phyloP scores from a whole-genome alignment of 331 rosid species.

The Malus hybrid region DNA sequence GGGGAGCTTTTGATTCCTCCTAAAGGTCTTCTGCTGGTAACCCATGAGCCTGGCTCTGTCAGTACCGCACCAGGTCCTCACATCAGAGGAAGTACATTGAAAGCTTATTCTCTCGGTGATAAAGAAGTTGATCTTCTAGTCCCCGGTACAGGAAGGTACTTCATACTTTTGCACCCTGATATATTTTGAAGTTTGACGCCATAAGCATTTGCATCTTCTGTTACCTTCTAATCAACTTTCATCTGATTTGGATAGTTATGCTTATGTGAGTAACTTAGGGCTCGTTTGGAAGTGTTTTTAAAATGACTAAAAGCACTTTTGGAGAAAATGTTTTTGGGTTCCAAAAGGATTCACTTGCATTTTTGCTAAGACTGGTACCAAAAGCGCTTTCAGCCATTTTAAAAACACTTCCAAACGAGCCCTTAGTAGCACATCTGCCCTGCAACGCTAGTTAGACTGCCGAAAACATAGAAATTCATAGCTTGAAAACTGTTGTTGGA shows the following conservation, averaged over 20 bases:
- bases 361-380: too few relatives aligned
- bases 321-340: too few relatives aligned
- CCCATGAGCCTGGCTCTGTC: constrained; percentile 69
- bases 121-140: constrained; percentile 74
- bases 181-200: background rate
- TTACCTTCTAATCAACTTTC: background rate
- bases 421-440: background rate
- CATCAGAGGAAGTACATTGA: too few relatives aligned
- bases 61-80: constrained; percentile 16
- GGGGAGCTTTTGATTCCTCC: constrained; percentile 43
- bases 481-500: background rate
- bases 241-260: background rate
- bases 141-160: constrained; percentile 85
- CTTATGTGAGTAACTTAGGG: background rate
- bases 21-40: constrained; percentile 53
- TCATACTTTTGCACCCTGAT: background rate
- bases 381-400: too few relatives aligned
- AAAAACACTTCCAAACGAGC: too few relatives aligned
- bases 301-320: too few relatives aligned
- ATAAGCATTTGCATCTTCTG: background rate
- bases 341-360: too few relatives aligned
- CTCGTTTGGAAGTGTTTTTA: too few relatives aligned
- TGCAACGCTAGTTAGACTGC: background rate
- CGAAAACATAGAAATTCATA: background rate
- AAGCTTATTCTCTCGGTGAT: too few relatives aligned